These are phyloP conservation scores for Peronospora destructor DNA, from an alignment of 352 stramenopile species.

Conservation along the genomic window DNA sequence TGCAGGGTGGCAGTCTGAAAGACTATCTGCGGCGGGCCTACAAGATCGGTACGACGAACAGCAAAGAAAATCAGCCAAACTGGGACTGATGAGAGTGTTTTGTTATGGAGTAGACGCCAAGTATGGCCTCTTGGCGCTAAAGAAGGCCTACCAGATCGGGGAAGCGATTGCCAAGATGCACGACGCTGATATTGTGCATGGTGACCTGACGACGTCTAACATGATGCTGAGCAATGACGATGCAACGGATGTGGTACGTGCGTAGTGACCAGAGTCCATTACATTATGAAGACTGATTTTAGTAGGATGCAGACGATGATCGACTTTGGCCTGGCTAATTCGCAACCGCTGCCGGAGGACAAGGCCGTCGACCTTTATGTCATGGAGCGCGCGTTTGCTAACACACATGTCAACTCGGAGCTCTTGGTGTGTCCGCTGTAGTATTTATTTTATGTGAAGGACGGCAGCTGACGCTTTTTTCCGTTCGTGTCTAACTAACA, in stretches of 20 bases:
- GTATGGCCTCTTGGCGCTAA: slow-evolving; percentile 46
- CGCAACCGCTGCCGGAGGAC: slow-evolving; percentile 81
- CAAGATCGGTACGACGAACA: slow-evolving; percentile 31
- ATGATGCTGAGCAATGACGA: slow-evolving; percentile 82
- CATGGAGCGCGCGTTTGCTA: slow-evolving; percentile 89
- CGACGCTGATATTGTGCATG: slow-evolving; percentile 88
- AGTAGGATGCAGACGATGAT: slow-evolving; percentile 56
- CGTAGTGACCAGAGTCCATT: background rate
- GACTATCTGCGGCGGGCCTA: slow-evolving; percentile 54
- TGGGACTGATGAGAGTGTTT: background rate
- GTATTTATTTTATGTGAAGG: background rate
- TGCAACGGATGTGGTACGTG: slow-evolving; percentile 54
- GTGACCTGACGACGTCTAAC: slow-evolving; percentile 92
- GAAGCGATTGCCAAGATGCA: slow-evolving; percentile 89
- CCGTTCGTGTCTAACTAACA: slow-evolving; percentile 9
- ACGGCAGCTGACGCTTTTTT: slow-evolving; percentile 2
- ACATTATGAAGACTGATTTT: slow-evolving; percentile 1
- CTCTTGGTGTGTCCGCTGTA: slow-evolving; percentile 39
- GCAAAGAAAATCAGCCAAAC: too few species aligned
- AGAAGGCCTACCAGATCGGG: slow-evolving; percentile 81
- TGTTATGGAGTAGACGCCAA: slow-evolving; percentile 28
- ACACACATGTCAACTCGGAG: slow-evolving; percentile 84
- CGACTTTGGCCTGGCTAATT: slow-evolving; percentile 81
- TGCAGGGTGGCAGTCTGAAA: slow-evolving; percentile 64
- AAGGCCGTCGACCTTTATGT: slow-evolving; percentile 92